Percentiles rank a stretch among this genome's conserved stretches.
Evolutionary conservation across 495 filamentous ascomycete genomes (phyloP).

Genomic region (Penicillium dipodomyicola): DNA sequence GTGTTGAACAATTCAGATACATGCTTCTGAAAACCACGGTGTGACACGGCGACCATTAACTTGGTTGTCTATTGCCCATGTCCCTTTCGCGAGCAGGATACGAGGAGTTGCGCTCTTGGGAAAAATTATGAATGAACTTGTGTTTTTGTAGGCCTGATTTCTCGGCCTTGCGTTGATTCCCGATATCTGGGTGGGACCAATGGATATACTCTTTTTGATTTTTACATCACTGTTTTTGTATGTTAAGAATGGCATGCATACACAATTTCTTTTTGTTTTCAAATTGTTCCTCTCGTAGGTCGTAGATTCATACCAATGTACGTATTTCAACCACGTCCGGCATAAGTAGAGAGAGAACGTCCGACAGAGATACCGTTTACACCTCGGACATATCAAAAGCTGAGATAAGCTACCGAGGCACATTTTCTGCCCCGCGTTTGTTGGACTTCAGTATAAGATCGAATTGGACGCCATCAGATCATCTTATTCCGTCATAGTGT

Average conservation of each 20-base stretch:
- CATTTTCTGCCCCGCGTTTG: slow-evolving; percentile 19
- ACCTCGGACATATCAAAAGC: slow-evolving; percentile 10
- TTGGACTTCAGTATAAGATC: background rate
- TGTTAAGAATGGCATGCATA: slow-evolving; percentile 46
- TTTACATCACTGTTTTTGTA: slow-evolving; percentile 41
- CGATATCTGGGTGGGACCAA: slow-evolving; percentile 42
- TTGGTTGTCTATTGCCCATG: slow-evolving; percentile 13
- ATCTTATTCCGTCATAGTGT: slow-evolving; percentile 4
- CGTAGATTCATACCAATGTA: background rate
- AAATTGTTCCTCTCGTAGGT: background rate
- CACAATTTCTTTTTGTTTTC: slow-evolving; percentile 30
- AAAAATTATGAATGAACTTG: slow-evolving; percentile 46
- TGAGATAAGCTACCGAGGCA: slow-evolving; percentile 36
- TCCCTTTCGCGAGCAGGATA: slow-evolving; percentile 27
- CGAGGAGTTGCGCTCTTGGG: slow-evolving; percentile 39
- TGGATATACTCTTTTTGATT: slow-evolving; percentile 48
- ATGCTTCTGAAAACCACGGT: slow-evolving; percentile 4
- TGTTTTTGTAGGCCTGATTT: slow-evolving; percentile 32
- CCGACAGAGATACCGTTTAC: background rate
- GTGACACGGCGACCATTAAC: background rate
- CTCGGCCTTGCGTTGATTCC: slow-evolving; percentile 34
- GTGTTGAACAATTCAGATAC: slow-evolving; percentile 16
- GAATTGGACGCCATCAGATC: slow-evolving; percentile 9
- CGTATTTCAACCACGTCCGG: background rate
- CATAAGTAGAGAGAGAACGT: background rate